Percentiles rank a stretch among this genome's conserved stretches.
These are phyloP conservation scores for Tylopilus felleus DNA, from an alignment of 768 basidiomycete species.

Conservation along the genomic window DNA sequence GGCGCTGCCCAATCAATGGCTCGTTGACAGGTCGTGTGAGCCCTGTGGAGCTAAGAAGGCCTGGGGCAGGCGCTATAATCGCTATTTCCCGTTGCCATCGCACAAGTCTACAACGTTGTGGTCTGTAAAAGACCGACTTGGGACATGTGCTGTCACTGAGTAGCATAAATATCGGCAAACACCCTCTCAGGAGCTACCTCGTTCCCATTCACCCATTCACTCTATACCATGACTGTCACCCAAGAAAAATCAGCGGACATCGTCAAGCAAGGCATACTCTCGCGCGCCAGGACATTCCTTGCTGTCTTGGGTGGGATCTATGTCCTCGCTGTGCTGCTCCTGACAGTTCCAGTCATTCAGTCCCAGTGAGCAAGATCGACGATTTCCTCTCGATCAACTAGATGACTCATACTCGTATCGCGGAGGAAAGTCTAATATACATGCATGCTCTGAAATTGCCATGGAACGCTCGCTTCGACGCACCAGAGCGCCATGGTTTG, in stretches of 20 bases:
- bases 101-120: background rate
- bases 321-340: slow-evolving; percentile 45
- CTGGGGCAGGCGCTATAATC: background rate
- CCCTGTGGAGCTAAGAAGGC: background rate
- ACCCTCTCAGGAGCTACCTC: background rate
- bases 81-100: background rate
- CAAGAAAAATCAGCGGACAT: background rate
- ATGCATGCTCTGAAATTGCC: slow-evolving; percentile 67
- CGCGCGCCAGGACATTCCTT: slow-evolving; percentile 31
- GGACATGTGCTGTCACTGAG: background rate
- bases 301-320: slow-evolving; percentile 52
- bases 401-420: slow-evolving; percentile 16
- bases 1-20: background rate
- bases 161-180: slow-evolving; percentile 18
- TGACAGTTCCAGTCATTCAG: slow-evolving; percentile 65
- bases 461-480: slow-evolving; percentile 55
- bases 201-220: background rate
- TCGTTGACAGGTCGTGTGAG: slow-evolving; percentile 17
- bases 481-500: slow-evolving; percentile 76
- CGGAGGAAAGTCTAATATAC: slow-evolving; percentile 49
- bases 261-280: slow-evolving; percentile 17
- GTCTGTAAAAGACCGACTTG: slow-evolving; percentile 3
- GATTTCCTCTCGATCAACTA: slow-evolving; percentile 13
- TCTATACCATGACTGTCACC: slow-evolving; percentile 10
- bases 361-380: slow-evolving; percentile 49